Base-by-base conservation (phyloP, 257 asterid genomes). In the Solanum rostratum region DNA sequence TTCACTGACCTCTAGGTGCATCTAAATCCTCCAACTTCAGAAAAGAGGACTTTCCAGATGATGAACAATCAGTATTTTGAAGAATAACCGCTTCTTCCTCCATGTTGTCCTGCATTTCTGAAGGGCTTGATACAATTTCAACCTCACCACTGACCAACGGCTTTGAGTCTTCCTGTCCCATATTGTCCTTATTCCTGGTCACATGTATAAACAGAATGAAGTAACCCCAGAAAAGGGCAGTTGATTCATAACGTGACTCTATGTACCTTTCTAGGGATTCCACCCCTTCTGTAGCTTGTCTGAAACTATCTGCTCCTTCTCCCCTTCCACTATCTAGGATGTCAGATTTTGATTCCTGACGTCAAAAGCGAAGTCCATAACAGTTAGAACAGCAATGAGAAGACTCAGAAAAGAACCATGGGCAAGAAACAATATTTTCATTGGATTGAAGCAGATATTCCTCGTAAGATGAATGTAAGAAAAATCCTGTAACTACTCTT, bases 1-100 rank as follows among this genome's bases (percentile, higher is more conserved):
- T 49, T 82, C 63, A 86, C 98, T 85, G 84, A 97, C 99, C 98
- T 84, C 89, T 90, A 79, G 99, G 98, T 85, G 97, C 97, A 89
- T 92, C 98, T 85, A 86, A 86, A 79, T 92, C 91, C 89, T 88
- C 96, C 24, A 88, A 89, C 91, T 86, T 91, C 94, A 95, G 89
- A 43, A 55, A 85, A 63, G 91, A 86, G 83, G 91, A 89, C n/a
- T 86, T 91, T 71, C 78, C 88, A 43, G 92, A 81, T 43, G 94
- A 66, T 85, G 98, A 91, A 87, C 90, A 85, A 63, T 88, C 93
- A 18, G 85, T 83, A 76, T 66, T 80, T 87, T 88, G 93, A 87
- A 84, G 87, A 88, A 88, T 80, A 86, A 83, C 93, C 49, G 73
- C 89, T 85, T 85, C 89, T 45, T 80, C 91, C 76, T 89, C 93